Evolutionary conservation across 305 asterid species (phyloP), one percentile per base, ranked within the genome.

Genomic region (Fraxinus baroniana): DNA sequence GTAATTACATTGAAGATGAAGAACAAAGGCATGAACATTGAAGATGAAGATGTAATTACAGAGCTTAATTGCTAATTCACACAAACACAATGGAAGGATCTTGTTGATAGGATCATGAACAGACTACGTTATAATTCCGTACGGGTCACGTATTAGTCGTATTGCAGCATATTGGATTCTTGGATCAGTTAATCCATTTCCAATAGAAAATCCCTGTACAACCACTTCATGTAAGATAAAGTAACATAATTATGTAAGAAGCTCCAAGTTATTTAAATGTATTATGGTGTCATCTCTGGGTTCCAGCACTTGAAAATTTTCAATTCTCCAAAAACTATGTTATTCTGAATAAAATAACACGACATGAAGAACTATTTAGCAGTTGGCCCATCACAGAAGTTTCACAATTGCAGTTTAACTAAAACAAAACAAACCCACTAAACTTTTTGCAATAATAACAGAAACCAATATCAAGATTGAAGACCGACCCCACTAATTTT

Each of bases 181-280:
- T 81, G 98, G 99, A 88, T 96, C 97, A 10, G 99, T 96, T 74
- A 96, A 95, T 84, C 99, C 98, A 87, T 96, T 96, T 79, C 99
- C 99, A 75, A 94, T 93, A 72, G 98, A 98, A 88, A 96, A 94
- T 79, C 98, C 99, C 99, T 94, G 90, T 76, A 79, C 74, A 79
- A 83, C 64, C 76, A 80, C 76, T 64, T 83, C 76, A 79, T 66
- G 80, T 88, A 78, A 90, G 82, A 77, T 55, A 82, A 46, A 80
- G 71, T 12, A 74, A 77, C 64, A 84, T 5, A 73, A 76, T 68
- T 60, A 84, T 28, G 26, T 24, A 24, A 24, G 26, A 24, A 24
- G 26, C 26, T 24, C 26, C 26, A 24, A 24, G 26, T 24, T 24
- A 24, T 24, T 24, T 24, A 24, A 24, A 24, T 24, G 26, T 24